Evolutionary conservation across 2,329 filamentous ascomycete genomes (phyloP).

Genomic region (Acrocalymma vagum): DNA sequence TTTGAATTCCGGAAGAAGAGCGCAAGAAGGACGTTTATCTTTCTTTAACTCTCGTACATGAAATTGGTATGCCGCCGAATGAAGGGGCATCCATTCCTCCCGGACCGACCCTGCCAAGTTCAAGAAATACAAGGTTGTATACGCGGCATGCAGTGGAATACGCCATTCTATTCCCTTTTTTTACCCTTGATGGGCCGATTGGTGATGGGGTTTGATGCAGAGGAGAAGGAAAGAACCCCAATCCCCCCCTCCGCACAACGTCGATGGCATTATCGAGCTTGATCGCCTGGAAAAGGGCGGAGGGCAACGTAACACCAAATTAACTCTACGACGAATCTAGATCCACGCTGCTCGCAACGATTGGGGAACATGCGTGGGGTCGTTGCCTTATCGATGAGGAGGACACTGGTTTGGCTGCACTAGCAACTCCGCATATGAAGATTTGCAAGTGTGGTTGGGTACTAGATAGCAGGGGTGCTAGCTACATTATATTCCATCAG

Average conservation of each 20-base stretch:
- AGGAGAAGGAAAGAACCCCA: slow-evolving; percentile 1
- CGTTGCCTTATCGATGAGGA: too few relatives aligned
- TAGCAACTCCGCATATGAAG: too few relatives aligned
- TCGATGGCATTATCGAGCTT: neutral
- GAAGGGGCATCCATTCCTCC: slow-evolving; percentile 6
- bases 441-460: too few relatives aligned
- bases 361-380: too few relatives aligned
- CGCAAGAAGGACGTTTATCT: slow-evolving; percentile 14
- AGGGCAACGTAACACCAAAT: slow-evolving; percentile 9
- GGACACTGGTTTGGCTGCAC: too few relatives aligned
- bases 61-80: neutral
- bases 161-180: too few relatives aligned
- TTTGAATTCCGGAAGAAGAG: slow-evolving; percentile 4
- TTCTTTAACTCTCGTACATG: slow-evolving; percentile 2
- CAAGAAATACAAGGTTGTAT: slow-evolving; percentile 1
- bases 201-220: neutral
- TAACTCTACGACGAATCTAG: neutral
- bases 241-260: neutral
- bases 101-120: slow-evolving; percentile 1
- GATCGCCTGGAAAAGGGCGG: slow-evolving; percentile 14
- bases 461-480: too few relatives aligned
- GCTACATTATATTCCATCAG: too few relatives aligned
- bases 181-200: too few relatives aligned
- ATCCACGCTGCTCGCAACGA: neutral
- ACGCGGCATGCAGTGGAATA: too few relatives aligned